These are phyloP conservation scores for Solanum piurae DNA, from an alignment of 257 asterid species.

Conservation along the genomic window DNA sequence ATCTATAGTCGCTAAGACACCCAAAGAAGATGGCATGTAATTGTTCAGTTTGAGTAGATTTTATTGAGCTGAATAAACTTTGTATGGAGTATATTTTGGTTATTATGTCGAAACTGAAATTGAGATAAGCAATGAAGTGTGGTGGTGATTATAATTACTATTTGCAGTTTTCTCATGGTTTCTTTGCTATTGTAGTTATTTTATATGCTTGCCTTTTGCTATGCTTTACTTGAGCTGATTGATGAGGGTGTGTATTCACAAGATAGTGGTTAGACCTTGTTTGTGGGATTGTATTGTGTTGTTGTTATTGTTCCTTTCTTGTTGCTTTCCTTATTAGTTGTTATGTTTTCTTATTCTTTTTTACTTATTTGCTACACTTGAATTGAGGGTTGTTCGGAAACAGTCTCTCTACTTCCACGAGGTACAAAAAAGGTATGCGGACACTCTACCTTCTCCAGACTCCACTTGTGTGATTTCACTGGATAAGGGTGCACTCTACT, in stretches of 20 bases:
- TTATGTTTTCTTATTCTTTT: not conserved
- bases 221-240: not conserved
- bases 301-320: not conserved
- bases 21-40: slow-evolving; percentile 48
- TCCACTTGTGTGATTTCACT: too few relatives aligned
- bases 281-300: not conserved
- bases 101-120: not conserved
- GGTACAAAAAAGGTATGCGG: not conserved
- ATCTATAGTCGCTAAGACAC: slow-evolving; percentile 77
- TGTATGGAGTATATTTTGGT: not conserved
- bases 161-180: not conserved
- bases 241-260: not conserved
- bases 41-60: not conserved
- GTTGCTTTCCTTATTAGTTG: not conserved
- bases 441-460: not conserved
- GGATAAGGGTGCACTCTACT: not conserved
- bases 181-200: not conserved
- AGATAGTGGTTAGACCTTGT: not conserved
- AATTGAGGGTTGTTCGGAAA: not conserved
- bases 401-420: not conserved
- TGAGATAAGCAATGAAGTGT: not conserved
- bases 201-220: not conserved
- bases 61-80: not conserved
- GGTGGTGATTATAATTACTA: not conserved
- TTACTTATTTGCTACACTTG: not conserved